A percentile compares a stretch with the other conserved stretches of the same genome.
Conservation (phyloP, 1,139 yeast genomes). For the Kodamaea alishanica region DNA sequence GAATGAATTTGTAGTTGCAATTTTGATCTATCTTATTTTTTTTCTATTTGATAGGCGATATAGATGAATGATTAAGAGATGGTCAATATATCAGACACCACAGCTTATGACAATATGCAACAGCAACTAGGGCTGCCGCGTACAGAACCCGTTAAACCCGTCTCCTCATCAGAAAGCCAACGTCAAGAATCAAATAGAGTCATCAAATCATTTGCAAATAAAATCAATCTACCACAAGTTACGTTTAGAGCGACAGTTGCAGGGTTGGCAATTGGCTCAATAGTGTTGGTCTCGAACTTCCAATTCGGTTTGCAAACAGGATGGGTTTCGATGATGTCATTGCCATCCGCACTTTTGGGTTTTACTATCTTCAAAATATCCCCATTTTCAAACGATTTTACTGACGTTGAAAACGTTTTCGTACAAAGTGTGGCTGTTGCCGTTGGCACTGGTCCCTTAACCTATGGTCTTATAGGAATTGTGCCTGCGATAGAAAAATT, state of each 20-base stretch:
- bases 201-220: conserved; percentile 16
- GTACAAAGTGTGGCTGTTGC: conserved; percentile 94
- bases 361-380: conserved; percentile 71
- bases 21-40: too few species aligned
- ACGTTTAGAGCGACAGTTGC: conserved; percentile 69
- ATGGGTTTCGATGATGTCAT: conserved; percentile 99
- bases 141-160: too few species aligned
- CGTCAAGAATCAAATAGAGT: background rate
- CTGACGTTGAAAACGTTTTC: conserved; percentile 90
- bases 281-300: conserved; percentile 82
- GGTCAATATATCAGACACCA: too few species aligned
- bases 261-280: conserved; percentile 74
- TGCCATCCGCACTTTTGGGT: conserved; percentile 88
- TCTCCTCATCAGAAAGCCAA: too few species aligned
- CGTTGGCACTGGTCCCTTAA: conserved; percentile 94
- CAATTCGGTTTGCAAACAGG: conserved; percentile 97
- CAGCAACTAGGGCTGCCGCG: too few species aligned
- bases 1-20: too few species aligned
- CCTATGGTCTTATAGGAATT: conserved; percentile 94
- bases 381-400: conserved; percentile 49
- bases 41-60: too few species aligned
- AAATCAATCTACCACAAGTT: conserved; percentile 53
- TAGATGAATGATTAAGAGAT: too few species aligned
- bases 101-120: too few species aligned
- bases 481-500: conserved; percentile 94